A percentile compares a stretch with the other conserved stretches of the same genome.
Conservation (phyloP, 495 filamentous ascomycete species). For the Podospora sp. region DNA sequence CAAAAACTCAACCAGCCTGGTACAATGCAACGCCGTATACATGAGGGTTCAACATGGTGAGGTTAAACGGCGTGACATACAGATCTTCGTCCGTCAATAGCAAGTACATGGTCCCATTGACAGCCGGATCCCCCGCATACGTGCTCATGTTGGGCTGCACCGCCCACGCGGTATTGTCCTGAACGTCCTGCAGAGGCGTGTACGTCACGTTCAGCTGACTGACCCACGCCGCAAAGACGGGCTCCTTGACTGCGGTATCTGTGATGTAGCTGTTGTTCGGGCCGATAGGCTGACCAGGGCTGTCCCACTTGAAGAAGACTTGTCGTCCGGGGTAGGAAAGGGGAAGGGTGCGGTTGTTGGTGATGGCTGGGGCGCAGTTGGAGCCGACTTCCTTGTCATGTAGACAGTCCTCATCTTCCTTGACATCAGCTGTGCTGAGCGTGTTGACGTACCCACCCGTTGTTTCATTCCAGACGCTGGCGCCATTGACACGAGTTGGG, state of each 20-base stretch:
- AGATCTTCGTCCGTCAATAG: slow-evolving; percentile 72
- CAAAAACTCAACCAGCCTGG: slow-evolving; percentile 12
- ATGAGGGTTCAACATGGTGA: slow-evolving; percentile 72
- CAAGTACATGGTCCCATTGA: slow-evolving; percentile 82
- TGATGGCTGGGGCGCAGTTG: slow-evolving; percentile 64
- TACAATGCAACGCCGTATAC: slow-evolving; percentile 65
- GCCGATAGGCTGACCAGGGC: slow-evolving; percentile 67
- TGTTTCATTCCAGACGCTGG: slow-evolving; percentile 58
- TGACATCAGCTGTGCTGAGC: slow-evolving; percentile 40
- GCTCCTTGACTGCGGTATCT: slow-evolving; percentile 54
- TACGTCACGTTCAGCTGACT: slow-evolving; percentile 87
- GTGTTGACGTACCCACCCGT: slow-evolving; percentile 52
- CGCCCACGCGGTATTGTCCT: slow-evolving; percentile 61
- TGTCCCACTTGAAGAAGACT: slow-evolving; percentile 73
- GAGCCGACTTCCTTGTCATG: slow-evolving; percentile 52
- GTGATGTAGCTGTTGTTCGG: slow-evolving; percentile 85
- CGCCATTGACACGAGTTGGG: slow-evolving; percentile 60
- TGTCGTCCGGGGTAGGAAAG: slow-evolving; percentile 76
- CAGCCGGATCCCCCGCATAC: slow-evolving; percentile 65
- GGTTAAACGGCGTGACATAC: slow-evolving; percentile 75
- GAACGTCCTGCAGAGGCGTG: slow-evolving; percentile 61
- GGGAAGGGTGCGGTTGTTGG: slow-evolving; percentile 65
- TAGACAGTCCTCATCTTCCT: slow-evolving; percentile 51
- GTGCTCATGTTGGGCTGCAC: slow-evolving; percentile 68
- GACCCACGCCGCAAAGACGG: slow-evolving; percentile 75